Evolutionary conservation across 768 basidiomycete species (phyloP), one percentile per base, ranked within the genome.

Genomic region (Termitomyces sp.): DNA sequence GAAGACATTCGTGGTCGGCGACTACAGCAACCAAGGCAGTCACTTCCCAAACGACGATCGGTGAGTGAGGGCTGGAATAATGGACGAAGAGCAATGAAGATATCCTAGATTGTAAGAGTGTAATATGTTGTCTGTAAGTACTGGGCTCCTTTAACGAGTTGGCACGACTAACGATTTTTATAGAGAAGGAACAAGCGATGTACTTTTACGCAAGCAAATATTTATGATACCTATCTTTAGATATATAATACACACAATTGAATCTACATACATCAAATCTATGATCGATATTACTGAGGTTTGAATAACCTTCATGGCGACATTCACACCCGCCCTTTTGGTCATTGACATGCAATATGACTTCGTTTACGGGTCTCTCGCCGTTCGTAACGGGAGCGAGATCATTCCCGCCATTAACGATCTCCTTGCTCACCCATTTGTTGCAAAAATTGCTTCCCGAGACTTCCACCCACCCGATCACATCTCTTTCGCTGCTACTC

Each of bases 331-430:
- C 32, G 90, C 86, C 0, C 76, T 92, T 21, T 65, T 92, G 51
- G 79, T 92, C 54, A 74, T 93, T 37, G 92, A 94, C 66, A 80
- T 91, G 69, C 92, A 95, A 68, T 81, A 90, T 65, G 92, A 95
- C 69, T 95, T 95, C 64, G 80, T 92, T 27, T 69, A 73, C 19
- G 92, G 92, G 3, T 79, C 85, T 5, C 82, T 95, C 37, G 85
- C 90, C 2, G 89, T 92, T 12, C 73, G 82, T 1, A 77, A 76
- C 19, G 92, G 83, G 0, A 72, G 77, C 31, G 71, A 75, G 5
- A 84, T 92, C 55, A 70, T 93, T 50, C 75, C 77, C 0, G 66
- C 71, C 8, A 77, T 92, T 46, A 79, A 84, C 62, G 65, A 66
- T n/a, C 77, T 92, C 40, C 77, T 93, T 51, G 64, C 75, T 5